These are phyloP conservation scores for Helichrysum umbraculigerum DNA, from an alignment of 129 eudicot species.

Conservation along the genomic window DNA sequence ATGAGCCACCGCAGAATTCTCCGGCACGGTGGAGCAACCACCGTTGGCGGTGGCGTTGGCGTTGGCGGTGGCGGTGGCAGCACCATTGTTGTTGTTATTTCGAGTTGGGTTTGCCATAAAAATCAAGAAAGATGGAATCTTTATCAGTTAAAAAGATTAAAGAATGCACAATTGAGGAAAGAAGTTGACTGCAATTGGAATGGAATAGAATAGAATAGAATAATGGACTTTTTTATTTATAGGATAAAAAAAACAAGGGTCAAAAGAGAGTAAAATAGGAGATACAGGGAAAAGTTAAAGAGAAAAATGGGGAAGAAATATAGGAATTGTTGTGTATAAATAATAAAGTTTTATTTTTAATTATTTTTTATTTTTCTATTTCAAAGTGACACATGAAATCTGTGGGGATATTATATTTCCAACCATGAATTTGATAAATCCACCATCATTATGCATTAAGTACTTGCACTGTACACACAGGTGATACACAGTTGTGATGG, in stretches of 20 bases:
- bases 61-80: neutral
- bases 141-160: neutral
- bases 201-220: neutral
- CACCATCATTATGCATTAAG: no score
- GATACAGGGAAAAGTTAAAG: neutral
- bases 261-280: neutral
- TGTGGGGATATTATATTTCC: no score
- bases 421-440: no score
- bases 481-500: no score
- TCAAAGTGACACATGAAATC: neutral
- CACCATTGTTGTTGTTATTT: neutral
- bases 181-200: neutral
- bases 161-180: neutral
- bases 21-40: neutral
- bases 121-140: neutral
- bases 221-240: neutral
- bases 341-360: no score
- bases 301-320: constrained; percentile 1
- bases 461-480: no score
- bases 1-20: neutral
- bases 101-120: constrained; percentile 2
- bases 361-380: neutral
- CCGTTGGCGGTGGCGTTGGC: neutral
- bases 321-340: no score
- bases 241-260: neutral